Percentiles rank a stretch among this genome's conserved stretches.
Conservation (phyloP, 2,329 filamentous ascomycete genomes). For the Macroventuria anomochaeta region DNA sequence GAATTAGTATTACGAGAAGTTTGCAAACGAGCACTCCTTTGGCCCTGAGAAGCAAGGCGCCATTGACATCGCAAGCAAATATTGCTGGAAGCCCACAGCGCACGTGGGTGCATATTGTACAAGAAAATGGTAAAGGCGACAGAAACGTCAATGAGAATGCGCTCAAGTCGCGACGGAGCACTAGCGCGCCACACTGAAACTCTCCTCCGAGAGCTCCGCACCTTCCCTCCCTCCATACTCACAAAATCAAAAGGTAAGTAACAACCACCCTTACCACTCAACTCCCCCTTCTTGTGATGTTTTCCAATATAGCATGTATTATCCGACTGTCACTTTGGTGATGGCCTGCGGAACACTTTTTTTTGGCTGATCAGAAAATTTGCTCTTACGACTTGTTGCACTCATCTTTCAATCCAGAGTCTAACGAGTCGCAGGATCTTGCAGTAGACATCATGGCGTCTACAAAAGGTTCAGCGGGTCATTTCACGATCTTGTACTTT, state of each 20-base stretch:
- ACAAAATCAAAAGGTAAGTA: constrained; percentile 27
- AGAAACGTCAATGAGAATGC: constrained; percentile 13
- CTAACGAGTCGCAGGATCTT: constrained; percentile 26
- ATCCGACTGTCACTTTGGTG: constrained; percentile 49
- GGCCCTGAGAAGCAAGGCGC: constrained; percentile 22
- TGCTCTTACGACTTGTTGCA: background rate
- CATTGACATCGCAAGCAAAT: constrained; percentile 38
- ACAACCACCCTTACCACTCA: background rate
- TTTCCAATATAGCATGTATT: constrained; percentile 57
- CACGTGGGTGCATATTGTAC: constrained; percentile 26
- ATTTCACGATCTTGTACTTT: constrained; percentile 85
- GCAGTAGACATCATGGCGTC: constrained; percentile 42
- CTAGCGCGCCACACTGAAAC: constrained; percentile 30
- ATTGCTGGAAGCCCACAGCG: constrained; percentile 19
- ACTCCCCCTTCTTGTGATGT: constrained; percentile 41
- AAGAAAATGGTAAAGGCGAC: constrained; percentile 8
- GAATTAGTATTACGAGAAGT: background rate
- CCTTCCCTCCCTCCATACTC: constrained; percentile 18
- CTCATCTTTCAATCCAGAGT: background rate
- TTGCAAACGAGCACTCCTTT: background rate
- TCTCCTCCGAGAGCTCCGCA: constrained; percentile 12
- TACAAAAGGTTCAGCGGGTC: constrained; percentile 62
- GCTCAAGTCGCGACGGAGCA: constrained; percentile 26
- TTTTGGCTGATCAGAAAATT: constrained; percentile 41
- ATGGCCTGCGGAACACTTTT: constrained; percentile 40